A percentile compares a stretch with the other conserved stretches of the same genome.
These are phyloP conservation scores for Aureobasidium pullulans DNA, from an alignment of 2,329 filamentous ascomycete genomes.

Conservation along the genomic window DNA sequence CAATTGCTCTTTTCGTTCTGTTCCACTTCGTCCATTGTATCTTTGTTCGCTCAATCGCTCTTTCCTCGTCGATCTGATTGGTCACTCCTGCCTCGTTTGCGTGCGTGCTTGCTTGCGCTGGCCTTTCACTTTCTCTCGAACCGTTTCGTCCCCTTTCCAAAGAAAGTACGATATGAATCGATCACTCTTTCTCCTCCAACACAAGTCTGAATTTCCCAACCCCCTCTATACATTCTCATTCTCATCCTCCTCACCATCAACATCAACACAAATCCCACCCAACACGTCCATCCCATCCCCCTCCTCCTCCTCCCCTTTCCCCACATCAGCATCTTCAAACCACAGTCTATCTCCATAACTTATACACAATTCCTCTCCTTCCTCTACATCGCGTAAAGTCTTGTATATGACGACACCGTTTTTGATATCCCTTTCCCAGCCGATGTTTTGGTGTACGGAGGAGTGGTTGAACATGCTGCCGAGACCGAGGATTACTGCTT, in stretches of 20 bases:
- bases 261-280: conserved; percentile 15
- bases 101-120: too few species aligned
- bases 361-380: conserved; percentile 44
- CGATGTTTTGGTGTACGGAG: conserved; percentile 45
- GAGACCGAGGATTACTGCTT: conserved; percentile 49
- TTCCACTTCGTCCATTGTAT: too few species aligned
- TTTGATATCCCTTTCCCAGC: conserved; percentile 45
- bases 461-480: conserved; percentile 56
- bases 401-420: conserved; percentile 42
- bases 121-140: too few species aligned
- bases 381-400: conserved; percentile 41
- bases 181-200: too few species aligned
- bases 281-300: conserved; percentile 33
- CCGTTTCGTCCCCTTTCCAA: too few species aligned
- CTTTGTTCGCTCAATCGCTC: too few species aligned
- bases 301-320: conserved; percentile 16
- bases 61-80: too few species aligned
- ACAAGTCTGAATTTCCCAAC: background rate
- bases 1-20: too few species aligned
- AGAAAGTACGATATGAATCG: too few species aligned
- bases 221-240: background rate
- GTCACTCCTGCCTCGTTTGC: too few species aligned
- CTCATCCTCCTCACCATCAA: background rate
- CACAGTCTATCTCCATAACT: conserved; percentile 42
- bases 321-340: conserved; percentile 37